Evolutionary conservation across 768 basidiomycete species (phyloP).

Genomic region (Rossbeevera mucosa): DNA sequence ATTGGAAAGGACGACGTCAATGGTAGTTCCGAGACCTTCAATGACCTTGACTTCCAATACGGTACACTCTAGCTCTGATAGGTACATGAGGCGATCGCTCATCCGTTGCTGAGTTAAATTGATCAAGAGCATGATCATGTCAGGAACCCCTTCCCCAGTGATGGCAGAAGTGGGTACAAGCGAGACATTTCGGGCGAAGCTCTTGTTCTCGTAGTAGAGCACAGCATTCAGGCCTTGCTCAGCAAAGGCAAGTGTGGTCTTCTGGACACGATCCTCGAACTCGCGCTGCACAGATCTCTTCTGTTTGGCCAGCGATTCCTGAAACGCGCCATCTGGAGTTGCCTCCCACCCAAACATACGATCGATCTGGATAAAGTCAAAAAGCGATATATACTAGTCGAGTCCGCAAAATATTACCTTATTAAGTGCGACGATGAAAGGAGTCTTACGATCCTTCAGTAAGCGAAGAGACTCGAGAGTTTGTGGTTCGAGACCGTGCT

Average conservation of each 20-base stretch:
- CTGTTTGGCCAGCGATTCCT: conserved; percentile 84
- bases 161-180: conserved; percentile 97
- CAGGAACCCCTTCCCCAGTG: conserved; percentile 96
- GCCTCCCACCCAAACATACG: conserved; percentile 94
- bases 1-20: conserved; percentile 94
- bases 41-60: conserved; percentile 98
- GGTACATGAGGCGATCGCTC: conserved; percentile 97
- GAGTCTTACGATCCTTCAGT: conserved; percentile 89
- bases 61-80: conserved; percentile 95
- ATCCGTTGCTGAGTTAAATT: conserved; percentile 97
- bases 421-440: conserved; percentile 98
- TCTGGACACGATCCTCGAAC: conserved; percentile 82
- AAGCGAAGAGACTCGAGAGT: conserved; percentile 93
- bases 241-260: conserved; percentile 91
- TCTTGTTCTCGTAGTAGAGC: conserved; percentile 98
- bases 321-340: conserved; percentile 90
- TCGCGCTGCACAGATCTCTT: conserved; percentile 75
- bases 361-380: conserved; percentile 67
- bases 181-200: conserved; percentile 88
- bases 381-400: not conserved
- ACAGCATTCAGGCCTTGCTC: conserved; percentile 95
- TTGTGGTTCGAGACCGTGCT: conserved; percentile 98
- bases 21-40: conserved; percentile 95
- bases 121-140: conserved; percentile 98
- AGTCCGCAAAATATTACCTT: conserved; percentile 50